These are phyloP conservation scores for Aspergillus leporis DNA, from an alignment of 495 filamentous ascomycete genomes.

Conservation along the genomic window DNA sequence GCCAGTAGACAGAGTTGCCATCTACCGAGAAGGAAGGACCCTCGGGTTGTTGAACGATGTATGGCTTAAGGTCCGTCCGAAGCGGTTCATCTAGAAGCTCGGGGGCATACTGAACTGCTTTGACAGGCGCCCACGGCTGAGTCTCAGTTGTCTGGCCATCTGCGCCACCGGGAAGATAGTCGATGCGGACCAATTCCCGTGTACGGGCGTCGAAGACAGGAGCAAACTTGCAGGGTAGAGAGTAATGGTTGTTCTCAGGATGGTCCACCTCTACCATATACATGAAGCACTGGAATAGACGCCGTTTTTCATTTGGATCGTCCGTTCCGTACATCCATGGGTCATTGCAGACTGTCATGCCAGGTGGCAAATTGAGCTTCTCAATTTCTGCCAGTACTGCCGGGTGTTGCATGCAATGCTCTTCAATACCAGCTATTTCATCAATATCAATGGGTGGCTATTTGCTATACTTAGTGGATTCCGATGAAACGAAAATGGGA, in stretches of 20 bases:
- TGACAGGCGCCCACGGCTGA: slow-evolving; percentile 52
- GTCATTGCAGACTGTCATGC: slow-evolving; percentile 45
- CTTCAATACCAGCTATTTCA: slow-evolving; percentile 42
- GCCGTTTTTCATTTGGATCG: slow-evolving; percentile 34
- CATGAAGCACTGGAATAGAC: slow-evolving; percentile 49
- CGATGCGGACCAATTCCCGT: slow-evolving; percentile 60
- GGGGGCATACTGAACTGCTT: slow-evolving; percentile 50
- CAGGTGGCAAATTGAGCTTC: slow-evolving; percentile 41
- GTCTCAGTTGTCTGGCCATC: slow-evolving; percentile 30
- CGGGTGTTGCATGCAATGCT: slow-evolving; percentile 41
- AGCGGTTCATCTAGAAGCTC: slow-evolving; percentile 39
- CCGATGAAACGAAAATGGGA: background rate
- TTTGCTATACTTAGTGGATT: slow-evolving; percentile 14
- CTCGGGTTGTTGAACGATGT: slow-evolving; percentile 75
- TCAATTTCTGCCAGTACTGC: slow-evolving; percentile 44
- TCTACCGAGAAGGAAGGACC: slow-evolving; percentile 66
- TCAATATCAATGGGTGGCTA: slow-evolving; percentile 44
- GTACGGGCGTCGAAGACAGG: slow-evolving; percentile 70
- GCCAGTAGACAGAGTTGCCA: slow-evolving; percentile 59
- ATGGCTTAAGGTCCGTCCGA: slow-evolving; percentile 67
- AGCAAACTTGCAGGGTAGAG: slow-evolving; percentile 74
- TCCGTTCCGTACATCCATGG: slow-evolving; percentile 51
- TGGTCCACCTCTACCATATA: slow-evolving; percentile 43
- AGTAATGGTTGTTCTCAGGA: slow-evolving; percentile 69
- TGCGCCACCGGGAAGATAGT: slow-evolving; percentile 47